Conservation (phyloP, 768 basidiomycete species). For the Amylocystis lapponica region DNA sequence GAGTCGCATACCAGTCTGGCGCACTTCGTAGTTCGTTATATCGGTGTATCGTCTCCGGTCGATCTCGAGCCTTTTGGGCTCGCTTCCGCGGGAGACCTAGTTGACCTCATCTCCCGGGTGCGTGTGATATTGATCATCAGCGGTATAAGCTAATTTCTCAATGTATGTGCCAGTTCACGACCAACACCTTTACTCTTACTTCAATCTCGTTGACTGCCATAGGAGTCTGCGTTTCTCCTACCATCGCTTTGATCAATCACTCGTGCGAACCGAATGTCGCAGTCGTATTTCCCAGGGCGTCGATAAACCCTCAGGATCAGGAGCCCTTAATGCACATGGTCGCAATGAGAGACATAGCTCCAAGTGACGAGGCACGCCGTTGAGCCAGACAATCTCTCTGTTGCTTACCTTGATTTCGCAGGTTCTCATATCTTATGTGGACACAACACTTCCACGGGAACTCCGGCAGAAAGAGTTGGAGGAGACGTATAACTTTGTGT, state of each 20-base stretch:
- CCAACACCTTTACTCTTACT: constrained; percentile 87
- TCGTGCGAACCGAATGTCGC: constrained; percentile 86
- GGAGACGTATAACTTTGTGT: constrained; percentile 77
- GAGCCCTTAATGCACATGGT: constrained; percentile 72
- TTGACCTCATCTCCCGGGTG: constrained; percentile 70
- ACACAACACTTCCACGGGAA: constrained; percentile 63
- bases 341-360: constrained; percentile 55
- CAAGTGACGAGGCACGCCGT: constrained; percentile 63
- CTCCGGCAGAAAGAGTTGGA: constrained; percentile 51
- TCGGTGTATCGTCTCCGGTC: constrained; percentile 51
- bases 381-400: no score
- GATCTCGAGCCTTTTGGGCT: constrained; percentile 57
- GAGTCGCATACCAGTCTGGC: constrained; percentile 66
- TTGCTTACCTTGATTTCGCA: constrained; percentile 22
- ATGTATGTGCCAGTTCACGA: constrained; percentile 59
- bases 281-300: constrained; percentile 76
- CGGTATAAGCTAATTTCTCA: background rate
- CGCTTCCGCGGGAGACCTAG: constrained; percentile 53
- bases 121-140: constrained; percentile 14
- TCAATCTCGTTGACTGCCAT: constrained; percentile 73
- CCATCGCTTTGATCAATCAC: constrained; percentile 80
- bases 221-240: constrained; percentile 79
- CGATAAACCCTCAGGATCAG: constrained; percentile 25
- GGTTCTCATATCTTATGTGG: constrained; percentile 83
- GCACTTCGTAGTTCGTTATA: constrained; percentile 67